A percentile compares a stretch with the other conserved stretches of the same genome.
These are phyloP conservation scores for Cyclostephanos tholiformis DNA, from an alignment of 108 stramenopile genomes.

Conservation along the genomic window DNA sequence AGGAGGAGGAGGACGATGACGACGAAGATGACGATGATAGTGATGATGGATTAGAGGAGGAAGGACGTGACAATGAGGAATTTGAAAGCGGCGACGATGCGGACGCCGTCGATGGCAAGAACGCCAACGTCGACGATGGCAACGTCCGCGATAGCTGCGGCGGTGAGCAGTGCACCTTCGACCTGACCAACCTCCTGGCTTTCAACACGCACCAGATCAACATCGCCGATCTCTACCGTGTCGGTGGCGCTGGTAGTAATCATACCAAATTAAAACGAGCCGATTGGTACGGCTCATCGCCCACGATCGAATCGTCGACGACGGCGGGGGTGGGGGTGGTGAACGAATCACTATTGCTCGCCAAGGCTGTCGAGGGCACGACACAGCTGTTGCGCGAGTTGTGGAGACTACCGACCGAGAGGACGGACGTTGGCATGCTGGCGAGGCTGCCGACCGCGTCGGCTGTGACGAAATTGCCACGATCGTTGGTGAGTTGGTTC, in stretches of 20 bases:
- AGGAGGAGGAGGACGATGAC: conserved; percentile 8
- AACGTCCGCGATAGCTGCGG: conserved; percentile 14
- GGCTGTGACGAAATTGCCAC: conserved; percentile 62
- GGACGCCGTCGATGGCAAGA: conserved; percentile 30
- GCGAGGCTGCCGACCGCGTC: conserved; percentile 53
- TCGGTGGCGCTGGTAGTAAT: conserved; percentile 5
- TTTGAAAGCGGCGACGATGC: conserved; percentile 33
- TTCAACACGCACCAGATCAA: conserved; percentile 81
- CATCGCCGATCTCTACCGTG: conserved; percentile 53
- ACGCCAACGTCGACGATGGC: conserved; percentile 29
- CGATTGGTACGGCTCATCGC: conserved; percentile 36
- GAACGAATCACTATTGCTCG: conserved; percentile 69
- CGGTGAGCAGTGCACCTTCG: conserved; percentile 78
- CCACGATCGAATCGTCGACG: conserved; percentile 25
- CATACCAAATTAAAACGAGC: conserved; percentile 18
- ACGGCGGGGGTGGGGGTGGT: background rate
- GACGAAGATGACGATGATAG: conserved; percentile 17
- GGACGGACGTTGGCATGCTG: conserved; percentile 75
- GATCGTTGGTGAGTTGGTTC: conserved; percentile 65
- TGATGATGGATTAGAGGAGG: background rate
- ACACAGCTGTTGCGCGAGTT: conserved; percentile 73
- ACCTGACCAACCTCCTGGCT: conserved; percentile 68
- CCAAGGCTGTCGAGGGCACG: conserved; percentile 76
- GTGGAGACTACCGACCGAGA: conserved; percentile 77
- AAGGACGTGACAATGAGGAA: conserved; percentile 28